Base-by-base conservation (phyloP, 306 rosid genomes). In the Elaeagnus macrophylla region DNA sequence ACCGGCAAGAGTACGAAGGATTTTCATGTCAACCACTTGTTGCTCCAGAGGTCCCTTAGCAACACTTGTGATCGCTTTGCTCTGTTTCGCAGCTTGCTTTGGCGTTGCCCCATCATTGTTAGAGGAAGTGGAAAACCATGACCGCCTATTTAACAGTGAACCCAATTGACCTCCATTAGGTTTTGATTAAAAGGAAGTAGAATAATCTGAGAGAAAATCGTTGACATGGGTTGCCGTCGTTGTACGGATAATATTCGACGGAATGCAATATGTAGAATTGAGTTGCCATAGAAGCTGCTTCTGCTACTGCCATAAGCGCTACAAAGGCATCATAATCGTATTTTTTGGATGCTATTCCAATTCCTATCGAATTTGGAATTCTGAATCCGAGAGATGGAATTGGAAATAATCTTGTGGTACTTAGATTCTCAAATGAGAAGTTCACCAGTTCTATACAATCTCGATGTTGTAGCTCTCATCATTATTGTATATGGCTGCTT, bases 81-180 rank as follows among this genome's bases (percentile, higher is more conserved):
- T 32, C 65, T 62, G 40, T n/a, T 51, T 14, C 11, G 12, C 56
- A 60, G 44, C 8, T 40, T 40, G 44, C 44, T 68, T 57, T 19
- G 55, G 59, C 7, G 61, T 44, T n/a, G 70, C 17, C 6, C 51
- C 62, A 18, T 53, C 53, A 37, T 65, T 41, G 10, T 65, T 55
- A 67, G 62, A 40, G 40, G 74, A 62, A 1, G 84, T 71, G 5
- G 81, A 79, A 45, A 71, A 66, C 55, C 56, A 60, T 1, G 67
- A 47, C 15, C 71, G 59, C 41, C 76, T 66, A 48, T 71, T 56
- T 19, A 69, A 40, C 58, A 56, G 53, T 12, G 53, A 60, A 25
- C 67, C 64, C 79, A 68, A 53, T 39, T 32, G 16, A 37, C 48
- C 16, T n/a, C n/a, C n/a, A n/a, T n/a, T n/a, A 16, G 64, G 57